These are phyloP conservation scores for Leishmania martiniquensis DNA, from an alignment of 208 protist genomes.

Conservation along the genomic window DNA sequence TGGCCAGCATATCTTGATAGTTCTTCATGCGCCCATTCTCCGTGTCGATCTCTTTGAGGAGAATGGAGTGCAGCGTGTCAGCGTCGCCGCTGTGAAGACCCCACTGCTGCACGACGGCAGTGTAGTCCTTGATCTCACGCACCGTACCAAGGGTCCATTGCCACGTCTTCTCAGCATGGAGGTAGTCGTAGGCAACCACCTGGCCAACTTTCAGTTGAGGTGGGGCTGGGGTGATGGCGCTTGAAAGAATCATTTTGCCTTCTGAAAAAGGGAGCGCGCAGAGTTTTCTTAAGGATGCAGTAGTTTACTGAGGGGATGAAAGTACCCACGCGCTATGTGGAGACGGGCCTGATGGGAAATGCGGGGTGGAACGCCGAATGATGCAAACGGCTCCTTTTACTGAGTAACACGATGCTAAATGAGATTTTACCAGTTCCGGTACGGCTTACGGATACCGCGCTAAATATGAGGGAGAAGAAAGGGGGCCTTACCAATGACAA, in stretches of 20 bases:
- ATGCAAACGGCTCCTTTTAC: background rate
- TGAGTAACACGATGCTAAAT: background rate
- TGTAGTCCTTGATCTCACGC: constrained; percentile 38
- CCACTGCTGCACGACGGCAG: constrained; percentile 61
- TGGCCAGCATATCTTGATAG: constrained; percentile 54
- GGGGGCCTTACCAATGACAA: background rate
- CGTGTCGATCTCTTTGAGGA: constrained; percentile 51
- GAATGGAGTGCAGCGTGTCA: constrained; percentile 49
- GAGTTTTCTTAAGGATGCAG: background rate
- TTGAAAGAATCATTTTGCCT: constrained; percentile 33
- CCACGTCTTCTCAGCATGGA: constrained; percentile 53
- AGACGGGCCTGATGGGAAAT: background rate
- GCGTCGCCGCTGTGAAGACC: constrained; percentile 47
- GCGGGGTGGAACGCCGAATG: background rate
- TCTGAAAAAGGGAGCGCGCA: background rate
- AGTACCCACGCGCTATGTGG: too few relatives aligned
- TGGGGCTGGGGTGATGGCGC: constrained; percentile 22
- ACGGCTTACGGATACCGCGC: background rate
- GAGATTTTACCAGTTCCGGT: background rate
- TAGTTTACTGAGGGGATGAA: background rate
- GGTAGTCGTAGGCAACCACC: constrained; percentile 69
- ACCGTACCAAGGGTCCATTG: constrained; percentile 72
- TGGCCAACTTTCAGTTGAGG: constrained; percentile 41
- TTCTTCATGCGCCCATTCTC: constrained; percentile 51
- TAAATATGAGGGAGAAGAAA: constrained; percentile 11